Evolutionary conservation across 2,329 filamentous ascomycete genomes (phyloP), one percentile per base, ranked within the genome.

Genomic region (Rutstroemia sp.): DNA sequence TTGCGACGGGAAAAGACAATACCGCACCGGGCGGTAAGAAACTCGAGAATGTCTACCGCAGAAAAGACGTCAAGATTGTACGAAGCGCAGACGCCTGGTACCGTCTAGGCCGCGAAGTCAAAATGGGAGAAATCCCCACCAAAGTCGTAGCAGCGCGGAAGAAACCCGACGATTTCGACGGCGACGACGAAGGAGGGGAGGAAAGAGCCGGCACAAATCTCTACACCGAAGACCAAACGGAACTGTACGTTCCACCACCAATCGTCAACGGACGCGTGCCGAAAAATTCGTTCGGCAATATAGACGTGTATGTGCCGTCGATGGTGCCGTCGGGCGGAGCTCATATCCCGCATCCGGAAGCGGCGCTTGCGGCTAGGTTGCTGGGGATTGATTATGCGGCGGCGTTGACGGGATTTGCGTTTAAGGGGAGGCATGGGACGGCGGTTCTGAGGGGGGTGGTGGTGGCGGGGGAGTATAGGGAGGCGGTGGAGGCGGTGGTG

Each of bases 281-380:
- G 0, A 92, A 89, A 72, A 99, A 99, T 68, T 85, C 87, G 17
- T 99, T 90, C 70, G 91, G 91, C 10, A 99, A 99, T 67, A 86
- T 97, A 58, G 94, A 97, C 66, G 81, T 95, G 41, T 97, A 92
- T 69, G 91, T 96, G 10, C 86, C 89, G 0, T 89, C 84, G 60
- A 97, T 99, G 94, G 78, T 97, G 0, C 94, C 94, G 0, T 72
- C 74, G 42, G 92, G 94, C 0, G 92, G 89, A 1, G 79, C 83
- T 2, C 90, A 97, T 69, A 75, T 97, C 9, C 78, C 79, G 2
- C 75, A 81, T 59, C 70, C 75, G 14, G 74, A 86, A 51, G 86
- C 88, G 1, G 76, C 81, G 1, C 80, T 81, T 51, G 92, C 92
- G 1, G 90, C 91, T 0, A 83, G 80, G 56, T 73, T 92, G 1